Evolutionary conservation across 78 protist genomes (phyloP).

Genomic region (Guillardia theta): DNA sequence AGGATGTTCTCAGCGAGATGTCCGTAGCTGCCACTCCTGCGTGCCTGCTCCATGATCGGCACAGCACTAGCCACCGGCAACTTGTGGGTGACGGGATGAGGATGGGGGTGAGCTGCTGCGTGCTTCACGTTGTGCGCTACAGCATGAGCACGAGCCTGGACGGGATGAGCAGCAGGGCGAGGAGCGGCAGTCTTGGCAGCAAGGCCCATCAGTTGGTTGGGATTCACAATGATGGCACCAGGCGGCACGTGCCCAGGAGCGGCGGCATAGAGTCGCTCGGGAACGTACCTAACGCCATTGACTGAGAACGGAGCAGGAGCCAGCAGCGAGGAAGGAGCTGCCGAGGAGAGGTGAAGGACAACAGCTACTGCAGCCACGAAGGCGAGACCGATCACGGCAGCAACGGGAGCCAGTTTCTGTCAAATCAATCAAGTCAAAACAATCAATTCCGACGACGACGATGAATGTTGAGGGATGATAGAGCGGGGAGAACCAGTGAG

Average conservation of each 20-base stretch:
- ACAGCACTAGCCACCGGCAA: no score
- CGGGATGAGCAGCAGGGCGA: no score
- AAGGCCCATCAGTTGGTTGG: not conserved
- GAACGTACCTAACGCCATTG: not conserved
- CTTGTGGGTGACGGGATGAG: no score
- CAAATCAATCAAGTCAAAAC: not conserved
- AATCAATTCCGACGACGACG: no score
- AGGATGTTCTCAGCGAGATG: not conserved
- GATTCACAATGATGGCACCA: not conserved
- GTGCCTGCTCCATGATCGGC: no score
- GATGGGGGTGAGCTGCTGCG: not conserved
- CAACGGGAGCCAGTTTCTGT: not conserved
- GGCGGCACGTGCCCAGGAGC: not conserved
- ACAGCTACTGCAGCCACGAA: not conserved
- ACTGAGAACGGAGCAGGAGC: not conserved
- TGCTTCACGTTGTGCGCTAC: not conserved
- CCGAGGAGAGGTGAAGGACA: not conserved
- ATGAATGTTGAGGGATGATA: no score
- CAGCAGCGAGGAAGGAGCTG: not conserved
- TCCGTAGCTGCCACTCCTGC: not conserved
- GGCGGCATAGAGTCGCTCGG: not conserved
- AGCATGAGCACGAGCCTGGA: not conserved
- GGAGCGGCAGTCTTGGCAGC: no score
- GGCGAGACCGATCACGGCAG: not conserved
- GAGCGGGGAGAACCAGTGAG: no score